Evolutionary conservation across 805 yeast species (phyloP), one percentile per base, ranked within the genome.

Genomic region (Starmerella kuoi): DNA sequence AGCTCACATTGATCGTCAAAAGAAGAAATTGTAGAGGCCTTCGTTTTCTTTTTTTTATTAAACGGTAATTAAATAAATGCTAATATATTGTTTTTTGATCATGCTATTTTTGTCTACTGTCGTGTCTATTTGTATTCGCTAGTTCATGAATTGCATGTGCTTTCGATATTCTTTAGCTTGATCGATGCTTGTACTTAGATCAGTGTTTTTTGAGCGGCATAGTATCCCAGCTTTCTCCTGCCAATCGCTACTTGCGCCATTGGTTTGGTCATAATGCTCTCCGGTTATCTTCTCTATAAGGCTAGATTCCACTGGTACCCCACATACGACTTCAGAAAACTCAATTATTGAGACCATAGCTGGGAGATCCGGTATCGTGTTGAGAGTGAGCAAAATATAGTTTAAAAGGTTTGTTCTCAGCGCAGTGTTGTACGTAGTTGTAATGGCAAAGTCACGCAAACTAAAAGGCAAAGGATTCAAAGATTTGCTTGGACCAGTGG

Each of bases 1-100:
- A 49, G 94, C 94, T 2, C 97, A 88, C 57, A 74, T 86, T 47
- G 76, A 74, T 33, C 84, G 83, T 61, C 97, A 87, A 63, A 91
- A 87, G 78, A 81, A 79, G 75, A 79, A 79, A 68, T 86, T 87
- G 40, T 69, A 47, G 15, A 33, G 28, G n/a, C n/a, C n/a, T 14
- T 25, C 28, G 14, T 25, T 9, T 14, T 14, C 28, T 11, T 14
- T 23, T 21, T 24, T 26, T 27, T 26, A 22, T 24, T 14, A 17
- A 22, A n/a, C n/a, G n/a, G n/a, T n/a, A 34, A 17, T 4, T 34
- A 40, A 11, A 23, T 36, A n/a, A n/a, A 8, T 7, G 20, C 11
- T 18, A 12, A 22, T 19, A 3, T 5, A 9, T 7, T 28, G 6
- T 12, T 17, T 27, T 19, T 18, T 12, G n/a, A 3, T 31, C 27